A percentile compares a stretch with the other conserved stretches of the same genome.
These are phyloP conservation scores for Pinus taeda DNA, from an alignment of 75 land plant species.

Conservation along the genomic window DNA sequence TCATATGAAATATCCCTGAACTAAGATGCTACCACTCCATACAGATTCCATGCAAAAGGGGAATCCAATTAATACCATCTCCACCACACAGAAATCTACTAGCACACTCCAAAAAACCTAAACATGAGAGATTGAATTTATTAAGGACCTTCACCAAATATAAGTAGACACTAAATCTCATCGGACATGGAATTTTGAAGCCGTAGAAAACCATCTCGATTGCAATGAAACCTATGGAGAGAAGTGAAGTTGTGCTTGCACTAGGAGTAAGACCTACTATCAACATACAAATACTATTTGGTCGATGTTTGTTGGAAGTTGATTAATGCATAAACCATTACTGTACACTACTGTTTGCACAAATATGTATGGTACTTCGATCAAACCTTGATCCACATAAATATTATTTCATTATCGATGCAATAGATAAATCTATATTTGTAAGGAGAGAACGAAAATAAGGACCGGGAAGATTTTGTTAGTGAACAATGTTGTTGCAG, in stretches of 20 bases:
- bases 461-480: too few relatives aligned
- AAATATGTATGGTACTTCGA: conserved; percentile 75
- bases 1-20: conserved; percentile 16
- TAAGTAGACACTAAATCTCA: conserved; percentile 10
- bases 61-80: conserved; percentile 50
- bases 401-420: too few relatives aligned
- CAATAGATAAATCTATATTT: too few relatives aligned
- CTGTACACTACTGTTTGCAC: conserved; percentile 48
- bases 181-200: conserved; percentile 76
- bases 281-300: conserved; percentile 88
- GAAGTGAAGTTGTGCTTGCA: conserved; percentile 57
- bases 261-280: conserved; percentile 79
- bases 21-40: conserved; percentile 40
- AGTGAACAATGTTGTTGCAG: too few relatives aligned
- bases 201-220: conserved; percentile 86
- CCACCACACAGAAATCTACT: conserved; percentile 56
- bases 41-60: conserved; percentile 53
- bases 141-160: too few relatives aligned
- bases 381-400: conserved; percentile 32
- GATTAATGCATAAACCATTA: conserved; percentile 69
- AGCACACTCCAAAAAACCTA: neutral
- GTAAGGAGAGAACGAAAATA: too few relatives aligned
- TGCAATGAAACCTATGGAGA: conserved; percentile 65
- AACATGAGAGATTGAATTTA: too few relatives aligned
- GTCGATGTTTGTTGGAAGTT: conserved; percentile 65